A percentile compares a stretch with the other conserved stretches of the same genome.
Conservation (phyloP, 2,329 filamentous ascomycete species). For the Microdochium bolleyi region DNA sequence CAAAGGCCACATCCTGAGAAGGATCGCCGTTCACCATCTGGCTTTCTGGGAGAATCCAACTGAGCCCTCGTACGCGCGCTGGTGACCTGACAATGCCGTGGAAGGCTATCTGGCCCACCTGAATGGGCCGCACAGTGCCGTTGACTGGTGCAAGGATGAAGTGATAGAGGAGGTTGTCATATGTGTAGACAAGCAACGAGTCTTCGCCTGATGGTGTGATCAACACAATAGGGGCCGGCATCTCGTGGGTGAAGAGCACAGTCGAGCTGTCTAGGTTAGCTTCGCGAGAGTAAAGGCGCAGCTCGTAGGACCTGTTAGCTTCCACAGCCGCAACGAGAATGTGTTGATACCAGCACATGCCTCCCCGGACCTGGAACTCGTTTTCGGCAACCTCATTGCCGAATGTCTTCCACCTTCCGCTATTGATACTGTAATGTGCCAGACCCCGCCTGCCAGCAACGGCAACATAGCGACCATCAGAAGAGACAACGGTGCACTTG, state of each 20-base stretch:
- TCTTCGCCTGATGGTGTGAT: conserved; percentile 87
- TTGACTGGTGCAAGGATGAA: conserved; percentile 74
- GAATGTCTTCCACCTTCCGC: conserved; percentile 94
- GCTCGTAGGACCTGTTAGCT: conserved; percentile 68
- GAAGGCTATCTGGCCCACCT: conserved; percentile 97
- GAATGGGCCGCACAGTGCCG: conserved; percentile 68
- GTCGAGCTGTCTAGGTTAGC: conserved; percentile 65
- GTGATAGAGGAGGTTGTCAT: conserved; percentile 92
- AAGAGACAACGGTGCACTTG: conserved; percentile 75
- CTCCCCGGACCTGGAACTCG: conserved; percentile 85
- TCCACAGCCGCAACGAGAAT: conserved; percentile 93
- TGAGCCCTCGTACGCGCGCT: conserved; percentile 83
- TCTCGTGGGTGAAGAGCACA: conserved; percentile 66
- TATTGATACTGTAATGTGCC: conserved; percentile 92
- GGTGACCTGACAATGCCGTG: conserved; percentile 94
- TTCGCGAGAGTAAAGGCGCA: conserved; percentile 91
- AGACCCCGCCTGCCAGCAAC: conserved; percentile 90
- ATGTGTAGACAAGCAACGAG: conserved; percentile 91
- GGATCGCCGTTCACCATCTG: conserved; percentile 88
- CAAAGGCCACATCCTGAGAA: conserved; percentile 87
- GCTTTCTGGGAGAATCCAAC: conserved; percentile 89
- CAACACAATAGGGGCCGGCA: conserved; percentile 82
- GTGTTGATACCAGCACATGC: conserved; percentile 99
- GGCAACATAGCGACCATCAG: conserved; percentile 88
- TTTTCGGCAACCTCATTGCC: conserved; percentile 73